Evolutionary conservation across 129 eudicot species (phyloP), one percentile per base, ranked within the genome.

Genomic region (Gnaphalium uliginosum): DNA sequence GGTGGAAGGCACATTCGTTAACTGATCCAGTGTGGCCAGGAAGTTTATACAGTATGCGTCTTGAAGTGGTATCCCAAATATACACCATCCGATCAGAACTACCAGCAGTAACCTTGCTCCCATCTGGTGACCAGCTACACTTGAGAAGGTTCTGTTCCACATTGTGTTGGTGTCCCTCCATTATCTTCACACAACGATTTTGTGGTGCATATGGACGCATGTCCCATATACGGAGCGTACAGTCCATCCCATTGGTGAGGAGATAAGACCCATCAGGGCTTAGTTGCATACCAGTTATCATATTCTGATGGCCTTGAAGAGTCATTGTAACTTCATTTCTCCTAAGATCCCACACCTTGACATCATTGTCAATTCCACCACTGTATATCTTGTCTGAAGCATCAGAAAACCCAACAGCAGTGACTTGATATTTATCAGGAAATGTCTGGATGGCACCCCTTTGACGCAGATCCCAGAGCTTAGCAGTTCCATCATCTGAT

Each of bases 201-300:
- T 94, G 96, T 2, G 97, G 96, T 21, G 98, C 97, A 24, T 94
- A 94, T 0, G 98, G 98, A 32, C 96, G 88, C 98, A 94, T 90
- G 35, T 94, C 98, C 98, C 97, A 90, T 43, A 94, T 89, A 59
- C 97, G 86, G 72, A 94, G 93, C 0, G 86, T 83, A 72, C 89
- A 75, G 25, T 90, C 98, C 98, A 94, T 94, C 79, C 87, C 95
- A 79, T 94, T 94, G 6, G 97, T 94, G 6, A 94, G 86, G 56
- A 94, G 96, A 68, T 94, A 91, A 2, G 98, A 94, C 43, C 98
- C 98, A 74, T 94, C 97, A 0, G 98, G 97, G 35, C 97, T 94
- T 77, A 94, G 68, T 53, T 86, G 96, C 98, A 94, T 90, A 13
- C 98, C 96, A 24, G 96, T 94, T 69, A 90, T 90, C 88, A 86